Evolutionary conservation across 768 basidiomycete species (phyloP).

Genomic region (Neoboletus subvelutipes): DNA sequence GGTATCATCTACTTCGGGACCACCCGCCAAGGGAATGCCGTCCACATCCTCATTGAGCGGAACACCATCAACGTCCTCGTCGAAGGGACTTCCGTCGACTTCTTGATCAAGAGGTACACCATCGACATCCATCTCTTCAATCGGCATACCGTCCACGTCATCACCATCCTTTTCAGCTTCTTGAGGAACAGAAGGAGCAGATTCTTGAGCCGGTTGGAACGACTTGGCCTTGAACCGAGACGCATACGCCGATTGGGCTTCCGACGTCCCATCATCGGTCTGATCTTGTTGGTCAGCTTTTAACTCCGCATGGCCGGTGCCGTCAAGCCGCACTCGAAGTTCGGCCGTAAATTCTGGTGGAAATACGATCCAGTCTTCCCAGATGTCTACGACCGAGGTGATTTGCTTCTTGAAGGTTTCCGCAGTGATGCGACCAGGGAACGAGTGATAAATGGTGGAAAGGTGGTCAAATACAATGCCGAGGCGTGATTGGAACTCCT

Average conservation of each 20-base stretch:
- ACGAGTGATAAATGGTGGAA: conserved; percentile 90
- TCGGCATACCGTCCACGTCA: conserved; percentile 53
- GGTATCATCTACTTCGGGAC: conserved; percentile 13
- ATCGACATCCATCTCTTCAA: conserved; percentile 51
- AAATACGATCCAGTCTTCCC: conserved; percentile 99
- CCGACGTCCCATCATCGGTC: conserved; percentile 12
- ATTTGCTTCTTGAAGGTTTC: conserved; percentile 96
- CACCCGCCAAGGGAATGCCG: conserved; percentile 36
- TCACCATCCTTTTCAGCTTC: conserved; percentile 41
- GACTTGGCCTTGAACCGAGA: conserved; percentile 77
- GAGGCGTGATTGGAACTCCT: conserved; percentile 88
- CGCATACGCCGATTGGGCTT: conserved; percentile 37
- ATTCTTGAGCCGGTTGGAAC: conserved; percentile 67
- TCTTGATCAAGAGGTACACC: conserved; percentile 44
- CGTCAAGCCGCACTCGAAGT: conserved; percentile 74
- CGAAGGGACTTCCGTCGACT: conserved; percentile 39
- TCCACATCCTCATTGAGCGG: conserved; percentile 37
- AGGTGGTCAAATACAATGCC: conserved; percentile 97
- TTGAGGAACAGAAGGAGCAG: conserved; percentile 21
- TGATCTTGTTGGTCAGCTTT: conserved; percentile 29
- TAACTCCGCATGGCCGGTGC: conserved; percentile 37
- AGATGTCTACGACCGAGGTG: conserved; percentile 84
- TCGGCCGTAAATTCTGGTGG: conserved; percentile 79
- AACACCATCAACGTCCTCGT: conserved; percentile 26
- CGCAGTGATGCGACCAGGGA: conserved; percentile 93